Conservation (phyloP, 225 moss, liverwort and hornwort species). For the Bryum argenteum region DNA sequence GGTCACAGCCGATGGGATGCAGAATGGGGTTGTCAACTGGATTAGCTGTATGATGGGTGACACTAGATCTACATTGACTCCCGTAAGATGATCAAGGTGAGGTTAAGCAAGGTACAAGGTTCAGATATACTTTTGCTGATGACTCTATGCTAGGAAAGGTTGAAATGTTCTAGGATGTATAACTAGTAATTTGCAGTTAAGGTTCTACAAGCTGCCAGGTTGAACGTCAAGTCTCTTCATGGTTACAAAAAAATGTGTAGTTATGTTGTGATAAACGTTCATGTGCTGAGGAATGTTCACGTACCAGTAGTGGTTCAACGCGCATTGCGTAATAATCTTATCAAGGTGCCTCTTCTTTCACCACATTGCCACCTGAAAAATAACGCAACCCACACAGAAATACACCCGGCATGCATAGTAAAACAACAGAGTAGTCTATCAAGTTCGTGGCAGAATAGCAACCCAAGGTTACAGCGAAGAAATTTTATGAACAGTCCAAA, state of each 20-base stretch:
- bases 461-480: background rate
- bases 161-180: background rate
- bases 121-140: background rate
- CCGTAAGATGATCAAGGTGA: constrained; percentile 20
- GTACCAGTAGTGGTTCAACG: constrained; percentile 12
- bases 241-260: background rate
- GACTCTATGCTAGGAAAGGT: background rate
- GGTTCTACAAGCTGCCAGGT: too few species aligned
- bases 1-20: constrained; percentile 31
- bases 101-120: background rate
- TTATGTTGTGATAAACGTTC: background rate
- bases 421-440: background rate
- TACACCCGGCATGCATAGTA: background rate
- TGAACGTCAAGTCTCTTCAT: background rate
- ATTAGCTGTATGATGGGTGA: constrained; percentile 37
- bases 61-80: constrained; percentile 25
- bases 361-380: background rate
- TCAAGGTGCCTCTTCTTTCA: constrained; percentile 3
- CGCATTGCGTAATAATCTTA: background rate
- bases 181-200: background rate
- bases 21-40: constrained; percentile 38
- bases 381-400: background rate
- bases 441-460: background rate
- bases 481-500: background rate
- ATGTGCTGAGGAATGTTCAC: constrained; percentile 3